A percentile compares a stretch with the other conserved stretches of the same genome.
phyloP scores from a whole-genome alignment of 129 eudicot species.

The Sambucus nigra region DNA sequence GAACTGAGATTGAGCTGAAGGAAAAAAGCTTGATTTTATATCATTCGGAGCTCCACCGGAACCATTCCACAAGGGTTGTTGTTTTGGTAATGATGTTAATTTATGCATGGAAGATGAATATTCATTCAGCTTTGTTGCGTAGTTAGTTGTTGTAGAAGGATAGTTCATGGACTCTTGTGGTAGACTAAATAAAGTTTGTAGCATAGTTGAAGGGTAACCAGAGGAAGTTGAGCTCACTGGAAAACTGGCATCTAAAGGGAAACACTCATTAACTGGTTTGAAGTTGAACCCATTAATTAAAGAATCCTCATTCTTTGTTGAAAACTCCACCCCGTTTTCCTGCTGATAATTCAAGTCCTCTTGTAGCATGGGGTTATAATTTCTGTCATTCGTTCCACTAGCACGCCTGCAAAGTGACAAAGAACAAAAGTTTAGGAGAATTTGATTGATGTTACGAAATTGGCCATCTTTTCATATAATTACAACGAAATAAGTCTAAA shows the following conservation, averaged over 20 bases:
- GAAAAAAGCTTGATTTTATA: constrained; percentile 20
- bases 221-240: constrained; percentile 41
- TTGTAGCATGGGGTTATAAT: constrained; percentile 25
- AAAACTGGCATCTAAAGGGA: constrained; percentile 23
- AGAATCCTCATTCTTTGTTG: constrained; percentile 13
- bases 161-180: constrained; percentile 24
- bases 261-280: constrained; percentile 1
- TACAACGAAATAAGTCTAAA: constrained; percentile 17
- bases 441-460: neutral
- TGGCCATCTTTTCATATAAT: constrained; percentile 13
- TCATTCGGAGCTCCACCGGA: constrained; percentile 21
- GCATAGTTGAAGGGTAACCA: constrained; percentile 43
- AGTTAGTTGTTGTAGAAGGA: neutral
- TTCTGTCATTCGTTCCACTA: constrained; percentile 16
- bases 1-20: constrained; percentile 30
- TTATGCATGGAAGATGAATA: constrained; percentile 26
- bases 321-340: constrained; percentile 13
- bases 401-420: constrained; percentile 25
- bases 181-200: constrained; percentile 39
- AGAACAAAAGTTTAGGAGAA: neutral
- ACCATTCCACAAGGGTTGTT: constrained; percentile 27
- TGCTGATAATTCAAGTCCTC: constrained; percentile 27
- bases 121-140: constrained; percentile 19
- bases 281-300: constrained; percentile 8
- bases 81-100: constrained; percentile 27